Conservation (phyloP, 2,329 filamentous ascomycete species). For the Xylariaceae sp. region DNA sequence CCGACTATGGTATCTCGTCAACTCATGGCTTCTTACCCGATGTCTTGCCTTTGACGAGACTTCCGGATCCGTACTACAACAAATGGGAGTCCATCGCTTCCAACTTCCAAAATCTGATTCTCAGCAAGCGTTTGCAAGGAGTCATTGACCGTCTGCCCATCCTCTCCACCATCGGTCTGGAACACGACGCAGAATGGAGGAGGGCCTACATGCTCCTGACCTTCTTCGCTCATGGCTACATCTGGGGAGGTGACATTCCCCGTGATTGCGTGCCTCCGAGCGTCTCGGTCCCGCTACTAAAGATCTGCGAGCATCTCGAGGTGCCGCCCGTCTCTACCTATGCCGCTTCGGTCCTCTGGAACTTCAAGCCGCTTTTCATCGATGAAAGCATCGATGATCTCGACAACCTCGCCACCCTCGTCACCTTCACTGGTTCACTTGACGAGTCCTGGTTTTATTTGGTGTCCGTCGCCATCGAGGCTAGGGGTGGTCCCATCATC, state of each 20-base stretch:
- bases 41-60: conserved; percentile 69
- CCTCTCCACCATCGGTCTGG: conserved; percentile 76
- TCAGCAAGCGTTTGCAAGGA: conserved; percentile 76
- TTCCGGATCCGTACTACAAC: conserved; percentile 88
- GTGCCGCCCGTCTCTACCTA: conserved; percentile 92
- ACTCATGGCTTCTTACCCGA: conserved; percentile 84
- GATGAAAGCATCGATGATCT: conserved; percentile 78
- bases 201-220: conserved; percentile 85
- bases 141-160: conserved; percentile 78
- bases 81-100: conserved; percentile 86
- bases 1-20: conserved; percentile 76
- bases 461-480: conserved; percentile 92
- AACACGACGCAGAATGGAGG: conserved; percentile 85
- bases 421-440: conserved; percentile 87
- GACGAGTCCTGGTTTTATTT: conserved; percentile 99
- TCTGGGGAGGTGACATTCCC: conserved; percentile 88
- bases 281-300: conserved; percentile 77
- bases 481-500: conserved; percentile 80
- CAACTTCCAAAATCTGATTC: conserved; percentile 81
- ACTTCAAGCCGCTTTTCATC: conserved; percentile 87
- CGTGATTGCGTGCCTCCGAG: conserved; percentile 73
- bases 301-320: conserved; percentile 73
- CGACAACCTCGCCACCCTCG: conserved; percentile 81
- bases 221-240: conserved; percentile 92
- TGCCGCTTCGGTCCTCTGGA: conserved; percentile 89